A percentile compares a stretch with the other conserved stretches of the same genome.
phyloP scores from a whole-genome alignment of 495 filamentous ascomycete genomes.

The Penicillium mononematosum region DNA sequence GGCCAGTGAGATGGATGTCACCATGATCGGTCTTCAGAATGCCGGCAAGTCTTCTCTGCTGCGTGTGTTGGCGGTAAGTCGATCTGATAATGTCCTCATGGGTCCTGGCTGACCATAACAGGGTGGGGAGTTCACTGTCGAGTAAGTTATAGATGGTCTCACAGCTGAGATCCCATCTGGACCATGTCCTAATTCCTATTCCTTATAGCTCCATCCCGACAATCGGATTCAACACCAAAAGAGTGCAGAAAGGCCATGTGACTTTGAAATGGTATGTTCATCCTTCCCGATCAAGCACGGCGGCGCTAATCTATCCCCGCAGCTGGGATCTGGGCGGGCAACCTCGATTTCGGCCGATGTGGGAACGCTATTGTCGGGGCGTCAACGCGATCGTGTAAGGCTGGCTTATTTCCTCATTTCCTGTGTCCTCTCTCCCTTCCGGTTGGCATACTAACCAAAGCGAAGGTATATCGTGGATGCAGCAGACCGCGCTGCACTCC shows the following conservation, averaged over 20 bases:
- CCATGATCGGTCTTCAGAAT: constrained; percentile 98
- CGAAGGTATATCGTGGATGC: constrained; percentile 89
- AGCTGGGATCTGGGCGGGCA: constrained; percentile 98
- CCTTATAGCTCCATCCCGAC: constrained; percentile 87
- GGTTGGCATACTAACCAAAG: constrained; percentile 16
- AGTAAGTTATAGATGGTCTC: constrained; percentile 64
- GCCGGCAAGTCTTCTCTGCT: constrained; percentile 96
- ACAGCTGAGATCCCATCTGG: constrained; percentile 3
- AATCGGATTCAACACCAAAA: constrained; percentile 98
- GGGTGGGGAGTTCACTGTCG: constrained; percentile 98
- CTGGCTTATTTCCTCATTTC: not conserved
- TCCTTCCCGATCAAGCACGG: not conserved
- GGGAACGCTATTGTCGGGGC: constrained; percentile 96
- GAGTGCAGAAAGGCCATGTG: constrained; percentile 96
- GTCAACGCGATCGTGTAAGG: constrained; percentile 94
- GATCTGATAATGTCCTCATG: not conserved
- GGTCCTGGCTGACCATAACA: constrained; percentile 43
- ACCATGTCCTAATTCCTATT: constrained; percentile 37
- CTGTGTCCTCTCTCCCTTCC: not conserved
- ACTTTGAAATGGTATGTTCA: constrained; percentile 85
- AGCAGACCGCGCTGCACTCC: constrained; percentile 75
- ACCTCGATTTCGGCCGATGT: constrained; percentile 96
- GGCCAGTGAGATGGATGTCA: constrained; percentile 99
- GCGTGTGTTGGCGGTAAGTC: constrained; percentile 86
- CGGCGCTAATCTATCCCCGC: constrained; percentile 23